phyloP scores from a whole-genome alignment of 1,284 basidiomycete species.

The Bjerkandera adusta region DNA sequence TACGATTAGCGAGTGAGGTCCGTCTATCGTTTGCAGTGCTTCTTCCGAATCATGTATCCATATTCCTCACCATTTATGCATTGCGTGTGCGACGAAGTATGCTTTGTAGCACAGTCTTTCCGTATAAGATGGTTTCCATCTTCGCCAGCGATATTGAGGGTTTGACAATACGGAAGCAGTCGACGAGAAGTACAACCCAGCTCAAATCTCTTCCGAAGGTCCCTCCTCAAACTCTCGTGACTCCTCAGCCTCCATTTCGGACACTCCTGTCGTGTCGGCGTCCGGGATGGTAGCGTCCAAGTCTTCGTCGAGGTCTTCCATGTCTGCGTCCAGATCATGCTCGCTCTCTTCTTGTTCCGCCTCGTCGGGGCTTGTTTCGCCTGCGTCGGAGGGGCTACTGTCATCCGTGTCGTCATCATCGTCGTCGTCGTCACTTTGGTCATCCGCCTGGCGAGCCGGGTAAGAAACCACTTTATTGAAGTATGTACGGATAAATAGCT shows the following conservation, averaged over 20 bases:
- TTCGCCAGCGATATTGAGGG: too few relatives aligned
- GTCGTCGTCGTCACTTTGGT: constrained; percentile 48
- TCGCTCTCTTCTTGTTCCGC: constrained; percentile 47
- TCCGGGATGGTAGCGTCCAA: constrained; percentile 13
- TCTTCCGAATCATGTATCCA: too few relatives aligned
- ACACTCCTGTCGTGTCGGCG: constrained; percentile 31
- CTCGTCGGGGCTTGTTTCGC: too few relatives aligned
- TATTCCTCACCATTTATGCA: too few relatives aligned
- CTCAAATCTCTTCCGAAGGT: too few relatives aligned
- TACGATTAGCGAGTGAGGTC: too few relatives aligned
- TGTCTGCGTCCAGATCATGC: constrained; percentile 63
- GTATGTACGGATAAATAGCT: constrained; percentile 4
- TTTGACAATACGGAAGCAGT: too few relatives aligned
- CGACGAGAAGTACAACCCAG: too few relatives aligned
- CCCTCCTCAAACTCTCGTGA: constrained; percentile 7
- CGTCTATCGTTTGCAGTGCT: too few relatives aligned
- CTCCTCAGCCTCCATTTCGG: constrained; percentile 38
- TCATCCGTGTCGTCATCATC: constrained; percentile 47
- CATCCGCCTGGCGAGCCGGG: constrained; percentile 37
- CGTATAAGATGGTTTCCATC: too few relatives aligned
- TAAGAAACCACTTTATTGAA: not conserved
- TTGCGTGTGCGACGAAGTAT: too few relatives aligned
- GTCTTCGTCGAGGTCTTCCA: constrained; percentile 72
- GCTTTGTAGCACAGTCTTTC: too few relatives aligned
- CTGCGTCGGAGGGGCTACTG: constrained; percentile 38